Evolutionary conservation across 495 filamentous ascomycete genomes (phyloP).

Genomic region (Podospora didyma): DNA sequence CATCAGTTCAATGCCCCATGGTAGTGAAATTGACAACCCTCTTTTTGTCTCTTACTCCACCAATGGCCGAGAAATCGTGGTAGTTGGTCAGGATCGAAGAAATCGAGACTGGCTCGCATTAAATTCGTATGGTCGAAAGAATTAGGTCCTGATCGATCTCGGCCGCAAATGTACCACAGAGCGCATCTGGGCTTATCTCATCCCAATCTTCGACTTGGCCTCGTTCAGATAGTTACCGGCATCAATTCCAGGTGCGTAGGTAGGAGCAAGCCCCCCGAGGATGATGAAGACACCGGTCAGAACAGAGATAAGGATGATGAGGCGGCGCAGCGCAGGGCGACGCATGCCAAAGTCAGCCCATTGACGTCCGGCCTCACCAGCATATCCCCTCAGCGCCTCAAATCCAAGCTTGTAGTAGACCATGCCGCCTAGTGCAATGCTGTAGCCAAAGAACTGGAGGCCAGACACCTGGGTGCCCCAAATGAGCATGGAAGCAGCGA

Average conservation of each 20-base stretch:
- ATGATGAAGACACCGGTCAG: conserved; percentile 64
- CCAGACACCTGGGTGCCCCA: conserved; percentile 77
- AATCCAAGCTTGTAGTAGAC: conserved; percentile 96
- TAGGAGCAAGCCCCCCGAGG: conserved; percentile 51
- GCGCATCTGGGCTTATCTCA: conserved; percentile 18
- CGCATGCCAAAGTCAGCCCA: conserved; percentile 85
- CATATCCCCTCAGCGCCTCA: conserved; percentile 76
- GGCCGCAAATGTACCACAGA: background rate
- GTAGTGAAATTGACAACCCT: background rate
- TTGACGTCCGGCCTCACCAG: conserved; percentile 60
- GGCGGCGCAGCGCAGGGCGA: conserved; percentile 71
- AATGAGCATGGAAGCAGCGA: conserved; percentile 82
- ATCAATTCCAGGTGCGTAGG: conserved; percentile 40
- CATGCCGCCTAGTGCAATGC: conserved; percentile 82
- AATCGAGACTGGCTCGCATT: conserved; percentile 7
- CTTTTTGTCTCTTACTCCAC: background rate
- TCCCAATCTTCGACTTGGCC: conserved; percentile 45
- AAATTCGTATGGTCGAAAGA: conserved; percentile 1
- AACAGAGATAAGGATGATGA: conserved; percentile 58
- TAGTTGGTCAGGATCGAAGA: background rate
- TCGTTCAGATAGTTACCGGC: conserved; percentile 39
- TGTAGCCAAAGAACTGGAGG: conserved; percentile 93
- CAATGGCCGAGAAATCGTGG: background rate
- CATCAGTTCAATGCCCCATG: background rate
- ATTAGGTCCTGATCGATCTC: background rate